Conservation (phyloP, 2,329 filamentous ascomycete species). For the Knufia petricola region DNA sequence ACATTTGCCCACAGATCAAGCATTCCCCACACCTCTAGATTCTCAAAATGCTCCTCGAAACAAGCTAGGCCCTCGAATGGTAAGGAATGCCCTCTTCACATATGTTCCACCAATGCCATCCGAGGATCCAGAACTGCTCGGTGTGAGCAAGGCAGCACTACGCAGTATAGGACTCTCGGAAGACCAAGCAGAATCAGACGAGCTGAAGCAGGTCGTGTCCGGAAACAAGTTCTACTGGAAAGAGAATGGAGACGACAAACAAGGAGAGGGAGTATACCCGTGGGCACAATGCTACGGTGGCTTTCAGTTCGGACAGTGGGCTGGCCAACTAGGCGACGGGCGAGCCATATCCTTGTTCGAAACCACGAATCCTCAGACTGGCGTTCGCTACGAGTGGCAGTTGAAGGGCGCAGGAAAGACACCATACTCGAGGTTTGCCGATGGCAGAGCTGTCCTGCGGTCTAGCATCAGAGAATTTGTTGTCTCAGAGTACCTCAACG, state of each 20-base stretch:
- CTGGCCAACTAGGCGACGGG: conserved; percentile 89
- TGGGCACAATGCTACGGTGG: conserved; percentile 96
- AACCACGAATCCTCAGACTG: conserved; percentile 61
- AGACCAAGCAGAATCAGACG: conserved; percentile 58
- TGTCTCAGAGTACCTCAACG: conserved; percentile 76
- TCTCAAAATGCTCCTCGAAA: conserved; percentile 75
- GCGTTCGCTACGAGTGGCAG: conserved; percentile 77
- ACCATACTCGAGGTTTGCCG: conserved; percentile 91
- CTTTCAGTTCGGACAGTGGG: conserved; percentile 69
- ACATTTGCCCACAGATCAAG: conserved; percentile 63
- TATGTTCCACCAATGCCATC: conserved; percentile 75
- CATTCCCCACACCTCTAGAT: conserved; percentile 67
- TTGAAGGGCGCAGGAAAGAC: conserved; percentile 89
- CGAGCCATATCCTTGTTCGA: conserved; percentile 93
- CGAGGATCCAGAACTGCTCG: conserved; percentile 66
- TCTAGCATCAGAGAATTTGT: conserved; percentile 92
- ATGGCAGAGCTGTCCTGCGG: conserved; percentile 85
- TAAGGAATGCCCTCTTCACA: conserved; percentile 77
- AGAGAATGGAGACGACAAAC: conserved; percentile 41
- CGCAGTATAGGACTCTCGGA: conserved; percentile 66
- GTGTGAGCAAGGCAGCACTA: conserved; percentile 68
- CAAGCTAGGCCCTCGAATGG: conserved; percentile 67
- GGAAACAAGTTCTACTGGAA: conserved; percentile 76
- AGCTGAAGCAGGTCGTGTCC: conserved; percentile 67
- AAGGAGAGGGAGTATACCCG: conserved; percentile 63